Percentiles rank a stretch among this genome's conserved stretches.
Evolutionary conservation across 164 flowering plant genomes (phyloP).

Genomic region (Santalum album): DNA sequence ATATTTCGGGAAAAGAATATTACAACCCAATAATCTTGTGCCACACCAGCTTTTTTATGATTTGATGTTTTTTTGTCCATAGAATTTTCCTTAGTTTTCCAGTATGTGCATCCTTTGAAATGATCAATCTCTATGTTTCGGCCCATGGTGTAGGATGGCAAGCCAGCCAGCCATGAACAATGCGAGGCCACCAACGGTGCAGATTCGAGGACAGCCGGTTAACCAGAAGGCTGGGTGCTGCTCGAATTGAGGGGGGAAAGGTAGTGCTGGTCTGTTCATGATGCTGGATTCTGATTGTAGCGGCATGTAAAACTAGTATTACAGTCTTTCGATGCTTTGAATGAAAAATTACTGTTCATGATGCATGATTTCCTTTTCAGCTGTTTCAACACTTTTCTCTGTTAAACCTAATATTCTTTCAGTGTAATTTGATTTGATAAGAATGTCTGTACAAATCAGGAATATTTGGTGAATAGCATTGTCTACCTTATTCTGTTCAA

Average conservation of each 20-base stretch:
- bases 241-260: conserved; percentile 22
- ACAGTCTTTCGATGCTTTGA: not conserved
- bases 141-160: conserved; percentile 55
- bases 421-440: not conserved
- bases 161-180: conserved; percentile 69
- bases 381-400: not conserved
- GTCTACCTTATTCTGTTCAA: not conserved
- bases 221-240: conserved; percentile 62
- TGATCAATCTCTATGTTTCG: not conserved
- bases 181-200: conserved; percentile 62
- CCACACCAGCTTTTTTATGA: no score
- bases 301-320: not conserved
- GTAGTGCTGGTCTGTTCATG: not conserved
- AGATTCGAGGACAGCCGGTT: conserved; percentile 70
- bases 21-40: no score
- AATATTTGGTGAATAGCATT: not conserved
- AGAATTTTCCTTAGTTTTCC: no score
- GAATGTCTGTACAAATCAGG: not conserved
- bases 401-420: not conserved
- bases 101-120: no score
- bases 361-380: not conserved
- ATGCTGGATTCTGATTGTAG: conserved; percentile 1
- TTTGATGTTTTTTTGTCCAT: no score
- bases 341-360: not conserved
- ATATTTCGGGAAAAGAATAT: no score